Conservation (phyloP, 1,284 basidiomycete genomes). For the Vanrija pseudolonga region DNA sequence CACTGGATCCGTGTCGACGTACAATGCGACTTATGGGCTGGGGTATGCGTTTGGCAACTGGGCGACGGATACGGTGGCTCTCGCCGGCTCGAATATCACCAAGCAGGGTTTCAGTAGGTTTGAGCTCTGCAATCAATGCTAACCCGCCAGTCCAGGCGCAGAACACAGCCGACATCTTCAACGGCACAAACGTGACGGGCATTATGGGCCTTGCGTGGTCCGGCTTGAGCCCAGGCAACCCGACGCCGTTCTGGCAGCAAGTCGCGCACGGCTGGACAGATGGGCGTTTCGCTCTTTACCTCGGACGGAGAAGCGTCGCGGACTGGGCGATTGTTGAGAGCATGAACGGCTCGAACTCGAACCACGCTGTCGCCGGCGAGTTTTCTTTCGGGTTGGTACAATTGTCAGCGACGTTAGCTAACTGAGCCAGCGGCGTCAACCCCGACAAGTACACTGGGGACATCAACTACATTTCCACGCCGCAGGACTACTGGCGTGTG, state of each 20-base stretch:
- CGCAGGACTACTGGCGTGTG: slow-evolving; percentile 50
- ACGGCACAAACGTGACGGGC: slow-evolving; percentile 42
- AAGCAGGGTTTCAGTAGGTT: slow-evolving; percentile 58
- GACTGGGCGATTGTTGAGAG: not conserved
- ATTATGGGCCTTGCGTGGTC: slow-evolving; percentile 54
- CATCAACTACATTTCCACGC: slow-evolving; percentile 65
- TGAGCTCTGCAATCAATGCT: no score
- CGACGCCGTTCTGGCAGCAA: slow-evolving; percentile 57
- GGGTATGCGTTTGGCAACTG: slow-evolving; percentile 70
- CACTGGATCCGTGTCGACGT: slow-evolving; percentile 9
- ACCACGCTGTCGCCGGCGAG: no score
- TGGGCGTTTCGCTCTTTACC: slow-evolving; percentile 74
- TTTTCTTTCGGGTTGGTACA: no score
- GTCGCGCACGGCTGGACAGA: slow-evolving; percentile 64
- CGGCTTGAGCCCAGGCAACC: slow-evolving; percentile 48
- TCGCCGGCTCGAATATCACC: slow-evolving; percentile 71
- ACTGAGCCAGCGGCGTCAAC: slow-evolving; percentile 1
- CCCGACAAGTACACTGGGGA: slow-evolving; percentile 62
- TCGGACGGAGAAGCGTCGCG: slow-evolving; percentile 67
- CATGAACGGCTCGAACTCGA: no score
- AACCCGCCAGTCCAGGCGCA: not conserved
- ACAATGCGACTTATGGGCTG: slow-evolving; percentile 61
- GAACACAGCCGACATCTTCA: slow-evolving; percentile 1
- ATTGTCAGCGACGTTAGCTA: no score
- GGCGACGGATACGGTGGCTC: slow-evolving; percentile 66